Base-by-base conservation (phyloP, 805 yeast genomes). In the Teunomyces funiuensis region DNA sequence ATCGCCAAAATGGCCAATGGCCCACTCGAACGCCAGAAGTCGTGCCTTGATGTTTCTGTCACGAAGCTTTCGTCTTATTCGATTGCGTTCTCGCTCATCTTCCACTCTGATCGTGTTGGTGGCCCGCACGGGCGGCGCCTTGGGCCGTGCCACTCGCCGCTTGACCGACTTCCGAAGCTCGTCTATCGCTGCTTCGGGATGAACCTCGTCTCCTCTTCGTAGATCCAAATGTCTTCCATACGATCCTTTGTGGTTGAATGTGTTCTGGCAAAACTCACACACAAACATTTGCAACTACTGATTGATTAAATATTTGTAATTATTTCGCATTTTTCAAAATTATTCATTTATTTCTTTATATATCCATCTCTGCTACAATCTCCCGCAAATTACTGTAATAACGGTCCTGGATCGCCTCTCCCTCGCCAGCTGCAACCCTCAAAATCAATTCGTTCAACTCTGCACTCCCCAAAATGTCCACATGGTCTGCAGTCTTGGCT, bases 401-500 rank as follows among this genome's bases (percentile, higher is more conserved):
- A 36, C 77, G 67, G 51, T 83, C 83, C 33, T 77, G 68, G 43
- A 93, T 85, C 14, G 70, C 61, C 36, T 79, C 79, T 2, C 95
- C 96, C 26, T 71, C 61, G 0, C 99, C 99, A 31, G 87, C 72
- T 1, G 90, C 97, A 13, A 93, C 88, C 46, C 77, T 77, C 41
- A 91, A 68, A 9, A 93, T 71, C 54, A 90, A 68, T 57, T 93
- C 99, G 58, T 93, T 93, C 59, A 93, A 69, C 57, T 85, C 95
- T 1, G 97, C 88, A 47, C 95, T 82, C 2, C 99, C 99, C 36
- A 93, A 71, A 36, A 93, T 90, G 59, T 93, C 99, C 20, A 93
- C 99, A 62, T 93, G 99, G 55, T 93, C 99, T 1, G 98, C 97
- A 0, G 97, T 91, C 59, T 85, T 86, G 8, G 97, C 95, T 10